Conservation (phyloP, 2,329 filamentous ascomycete genomes). For the Hymenoscyphus infarciens region DNA sequence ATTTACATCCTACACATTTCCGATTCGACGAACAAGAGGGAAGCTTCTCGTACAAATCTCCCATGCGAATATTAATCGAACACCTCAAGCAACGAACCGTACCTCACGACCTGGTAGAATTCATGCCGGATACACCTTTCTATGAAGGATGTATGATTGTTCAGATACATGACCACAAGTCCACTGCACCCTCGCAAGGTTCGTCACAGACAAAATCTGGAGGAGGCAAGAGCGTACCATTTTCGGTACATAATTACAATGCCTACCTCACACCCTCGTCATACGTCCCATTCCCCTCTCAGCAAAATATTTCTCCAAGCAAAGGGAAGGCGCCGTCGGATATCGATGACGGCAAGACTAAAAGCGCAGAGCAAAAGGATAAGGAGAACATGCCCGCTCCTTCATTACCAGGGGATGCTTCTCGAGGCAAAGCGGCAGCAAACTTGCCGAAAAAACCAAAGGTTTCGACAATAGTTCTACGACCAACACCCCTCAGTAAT, state of each 20-base stretch:
- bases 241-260: slow-evolving; percentile 91
- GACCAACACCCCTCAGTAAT: slow-evolving; percentile 74
- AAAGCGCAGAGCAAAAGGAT: slow-evolving; percentile 42
- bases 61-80: slow-evolving; percentile 76
- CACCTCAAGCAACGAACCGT: slow-evolving; percentile 74
- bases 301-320: slow-evolving; percentile 28
- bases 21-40: slow-evolving; percentile 92
- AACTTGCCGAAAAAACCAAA: slow-evolving; percentile 53
- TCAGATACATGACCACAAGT: slow-evolving; percentile 84
- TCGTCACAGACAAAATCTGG: slow-evolving; percentile 50
- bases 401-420: slow-evolving; percentile 44
- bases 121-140: slow-evolving; percentile 74
- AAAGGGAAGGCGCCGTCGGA: slow-evolving; percentile 34
- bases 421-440: slow-evolving; percentile 40
- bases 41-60: slow-evolving; percentile 86
- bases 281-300: slow-evolving; percentile 71
- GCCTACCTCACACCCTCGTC: slow-evolving; percentile 86
- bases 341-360: slow-evolving; percentile 26
- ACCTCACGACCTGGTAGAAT: slow-evolving; percentile 82
- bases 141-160: slow-evolving; percentile 97
- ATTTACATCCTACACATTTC: slow-evolving; percentile 82
- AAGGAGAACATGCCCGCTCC: slow-evolving; percentile 58
- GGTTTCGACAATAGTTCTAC: slow-evolving; percentile 75
- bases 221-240: slow-evolving; percentile 62
- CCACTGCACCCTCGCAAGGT: slow-evolving; percentile 58